Percentiles rank a stretch among this genome's conserved stretches.
These are phyloP conservation scores for Oryza punctata DNA, from an alignment of 176 grass and related monocot species.

Conservation along the genomic window DNA sequence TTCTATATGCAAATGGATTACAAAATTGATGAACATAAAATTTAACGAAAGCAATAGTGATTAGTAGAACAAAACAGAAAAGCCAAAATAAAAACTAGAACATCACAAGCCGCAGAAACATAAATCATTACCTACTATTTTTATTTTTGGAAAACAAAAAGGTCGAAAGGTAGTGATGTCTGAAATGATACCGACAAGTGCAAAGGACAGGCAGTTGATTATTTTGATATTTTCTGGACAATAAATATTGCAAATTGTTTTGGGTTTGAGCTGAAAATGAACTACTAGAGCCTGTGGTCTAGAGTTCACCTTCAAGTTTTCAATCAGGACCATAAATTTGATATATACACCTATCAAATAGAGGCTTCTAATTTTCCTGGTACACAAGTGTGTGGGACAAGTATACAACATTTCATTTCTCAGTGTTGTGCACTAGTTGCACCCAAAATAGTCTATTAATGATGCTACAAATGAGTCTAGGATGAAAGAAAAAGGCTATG, in stretches of 20 bases:
- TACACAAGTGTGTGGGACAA: background rate
- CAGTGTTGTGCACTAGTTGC: background rate
- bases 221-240: slow-evolving; percentile 14
- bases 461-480: background rate
- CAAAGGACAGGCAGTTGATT: slow-evolving; percentile 6
- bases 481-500: slow-evolving; percentile 6
- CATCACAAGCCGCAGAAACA: background rate
- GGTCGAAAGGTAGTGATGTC: slow-evolving; percentile 31
- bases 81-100: background rate
- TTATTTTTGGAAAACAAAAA: background rate
- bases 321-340: slow-evolving; percentile 30
- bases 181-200: slow-evolving; percentile 15
- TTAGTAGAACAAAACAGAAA: background rate
- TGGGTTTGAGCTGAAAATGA: background rate
- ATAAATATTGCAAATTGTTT: slow-evolving; percentile 22
- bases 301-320: slow-evolving; percentile 22
- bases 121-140: background rate
- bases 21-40: background rate
- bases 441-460: background rate
- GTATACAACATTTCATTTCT: background rate
- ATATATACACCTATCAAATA: slow-evolving; percentile 1
- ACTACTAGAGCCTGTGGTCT: background rate
- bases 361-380: background rate
- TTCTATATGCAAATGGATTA: background rate
- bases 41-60: background rate